A percentile compares a stretch with the other conserved stretches of the same genome.
Conservation (phyloP, 805 yeast species). For the Saccharomycopsis malanga region DNA sequence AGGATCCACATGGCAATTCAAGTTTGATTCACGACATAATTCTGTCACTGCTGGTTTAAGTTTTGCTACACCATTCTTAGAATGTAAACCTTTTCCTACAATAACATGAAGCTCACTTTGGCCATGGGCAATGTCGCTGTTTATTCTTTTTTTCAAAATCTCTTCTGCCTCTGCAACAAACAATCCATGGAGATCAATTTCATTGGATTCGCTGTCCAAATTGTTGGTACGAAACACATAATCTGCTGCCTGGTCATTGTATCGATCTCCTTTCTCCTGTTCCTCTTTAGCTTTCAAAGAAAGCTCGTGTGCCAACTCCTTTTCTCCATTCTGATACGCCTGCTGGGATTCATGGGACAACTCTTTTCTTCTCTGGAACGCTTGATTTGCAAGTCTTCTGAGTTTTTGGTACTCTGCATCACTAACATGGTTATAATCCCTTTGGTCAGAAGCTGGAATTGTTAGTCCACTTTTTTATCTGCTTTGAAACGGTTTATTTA, state of each 20-base stretch:
- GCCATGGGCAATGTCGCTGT: conserved; percentile 48
- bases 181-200: conserved; percentile 89
- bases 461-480: too few relatives aligned
- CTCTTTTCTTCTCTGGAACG: conserved; percentile 48
- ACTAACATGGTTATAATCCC: conserved; percentile 68
- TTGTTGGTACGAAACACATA: conserved; percentile 85
- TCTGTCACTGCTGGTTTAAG: conserved; percentile 83
- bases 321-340: conserved; percentile 73
- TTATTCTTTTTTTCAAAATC: conserved; percentile 64
- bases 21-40: conserved; percentile 58
- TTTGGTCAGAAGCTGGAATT: conserved; percentile 24
- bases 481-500: too few relatives aligned
- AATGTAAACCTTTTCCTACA: conserved; percentile 90
- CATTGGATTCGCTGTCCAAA: conserved; percentile 75
- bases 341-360: conserved; percentile 62
- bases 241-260: conserved; percentile 79
- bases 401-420: conserved; percentile 57
- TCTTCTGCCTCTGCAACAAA: conserved; percentile 83
- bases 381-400: conserved; percentile 61
- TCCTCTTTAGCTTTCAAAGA: conserved; percentile 63
- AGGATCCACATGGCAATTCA: conserved; percentile 55
- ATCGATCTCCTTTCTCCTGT: conserved; percentile 53
- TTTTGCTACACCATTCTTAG: conserved; percentile 75
- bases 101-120: conserved; percentile 69
- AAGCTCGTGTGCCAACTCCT: conserved; percentile 60